phyloP scores from a whole-genome alignment of 2,329 filamentous ascomycete species.

The Alternaria sp. region DNA sequence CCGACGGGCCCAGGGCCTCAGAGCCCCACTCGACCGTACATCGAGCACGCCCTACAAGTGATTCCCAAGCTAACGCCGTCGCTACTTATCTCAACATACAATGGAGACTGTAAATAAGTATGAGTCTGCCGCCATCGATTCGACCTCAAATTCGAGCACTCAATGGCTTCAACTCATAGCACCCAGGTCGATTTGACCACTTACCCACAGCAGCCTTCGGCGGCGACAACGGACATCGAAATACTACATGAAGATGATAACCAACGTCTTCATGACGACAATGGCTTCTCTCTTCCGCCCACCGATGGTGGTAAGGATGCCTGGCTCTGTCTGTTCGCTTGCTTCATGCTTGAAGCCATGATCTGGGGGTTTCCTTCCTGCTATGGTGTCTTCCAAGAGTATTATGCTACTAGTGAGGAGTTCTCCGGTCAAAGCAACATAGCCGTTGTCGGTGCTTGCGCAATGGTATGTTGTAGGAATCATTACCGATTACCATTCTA shows the following conservation, averaged over 20 bases:
- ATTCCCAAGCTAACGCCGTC: conserved; percentile 5
- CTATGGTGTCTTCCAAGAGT: conserved; percentile 45
- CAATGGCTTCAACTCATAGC: conserved; percentile 25
- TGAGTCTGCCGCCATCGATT: neutral
- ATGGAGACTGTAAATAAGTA: neutral
- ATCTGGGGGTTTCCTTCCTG: conserved; percentile 49
- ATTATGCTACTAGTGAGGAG: conserved; percentile 37
- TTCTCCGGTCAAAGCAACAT: conserved; percentile 42
- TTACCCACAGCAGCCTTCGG: conserved; percentile 17
- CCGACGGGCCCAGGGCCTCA: conserved; percentile 4
- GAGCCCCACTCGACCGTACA: conserved; percentile 4
- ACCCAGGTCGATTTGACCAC: conserved; percentile 20
- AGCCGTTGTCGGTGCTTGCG: conserved; percentile 41
- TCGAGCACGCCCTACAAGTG: conserved; percentile 29
- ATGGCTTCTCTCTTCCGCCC: conserved; percentile 34
- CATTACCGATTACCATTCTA: neutral
- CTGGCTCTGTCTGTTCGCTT: conserved; percentile 41
- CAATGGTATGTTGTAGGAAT: conserved; percentile 30
- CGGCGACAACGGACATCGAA: conserved; percentile 21
- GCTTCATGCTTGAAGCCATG: conserved; percentile 61
- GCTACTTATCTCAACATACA: neutral
- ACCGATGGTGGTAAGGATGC: conserved; percentile 41
- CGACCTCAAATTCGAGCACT: neutral
- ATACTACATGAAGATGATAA: conserved; percentile 13
- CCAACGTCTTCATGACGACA: too few relatives aligned